Evolutionary conservation across 495 filamentous ascomycete genomes (phyloP).

Genomic region (Aspergillus homomorphus): DNA sequence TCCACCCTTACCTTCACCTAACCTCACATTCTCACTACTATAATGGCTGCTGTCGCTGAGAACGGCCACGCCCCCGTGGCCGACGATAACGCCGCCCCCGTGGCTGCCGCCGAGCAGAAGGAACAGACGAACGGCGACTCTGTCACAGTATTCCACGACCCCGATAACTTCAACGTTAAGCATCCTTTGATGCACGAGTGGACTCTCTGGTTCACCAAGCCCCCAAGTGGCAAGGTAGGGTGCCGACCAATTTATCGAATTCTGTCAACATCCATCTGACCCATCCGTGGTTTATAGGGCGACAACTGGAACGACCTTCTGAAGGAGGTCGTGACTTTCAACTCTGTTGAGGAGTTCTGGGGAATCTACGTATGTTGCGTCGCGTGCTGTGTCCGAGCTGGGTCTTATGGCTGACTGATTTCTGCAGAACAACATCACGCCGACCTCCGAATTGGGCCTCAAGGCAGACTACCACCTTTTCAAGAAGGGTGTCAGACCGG

Average conservation of each 20-base stretch:
- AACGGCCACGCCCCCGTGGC: slow-evolving; percentile 38
- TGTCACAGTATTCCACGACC: slow-evolving; percentile 93
- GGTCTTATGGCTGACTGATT: slow-evolving; percentile 5
- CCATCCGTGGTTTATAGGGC: slow-evolving; percentile 52
- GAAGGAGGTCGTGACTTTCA: slow-evolving; percentile 97
- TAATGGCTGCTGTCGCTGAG: slow-evolving; percentile 44
- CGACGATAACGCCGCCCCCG: slow-evolving; percentile 42
- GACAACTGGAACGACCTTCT: slow-evolving; percentile 98
- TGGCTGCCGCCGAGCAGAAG: slow-evolving; percentile 23
- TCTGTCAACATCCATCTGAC: slow-evolving; percentile 11
- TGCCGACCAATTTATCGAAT: not conserved
- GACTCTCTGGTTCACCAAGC: slow-evolving; percentile 99
- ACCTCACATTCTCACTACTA: slow-evolving; percentile 15
- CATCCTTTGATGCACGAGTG: slow-evolving; percentile 93
- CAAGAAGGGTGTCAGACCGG: slow-evolving; percentile 92
- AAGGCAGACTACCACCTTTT: slow-evolving; percentile 99
- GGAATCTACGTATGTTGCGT: slow-evolving; percentile 82
- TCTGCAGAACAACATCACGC: slow-evolving; percentile 92
- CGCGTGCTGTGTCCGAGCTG: not conserved
- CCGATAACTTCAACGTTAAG: slow-evolving; percentile 98
- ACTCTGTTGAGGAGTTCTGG: slow-evolving; percentile 99
- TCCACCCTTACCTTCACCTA: slow-evolving; percentile 6
- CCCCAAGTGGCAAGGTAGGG: slow-evolving; percentile 88
- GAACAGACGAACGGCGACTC: slow-evolving; percentile 50
- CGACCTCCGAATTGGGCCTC: slow-evolving; percentile 88